Conservation (phyloP, 2,329 filamentous ascomycete species). For the Colletotrichum viniferum region DNA sequence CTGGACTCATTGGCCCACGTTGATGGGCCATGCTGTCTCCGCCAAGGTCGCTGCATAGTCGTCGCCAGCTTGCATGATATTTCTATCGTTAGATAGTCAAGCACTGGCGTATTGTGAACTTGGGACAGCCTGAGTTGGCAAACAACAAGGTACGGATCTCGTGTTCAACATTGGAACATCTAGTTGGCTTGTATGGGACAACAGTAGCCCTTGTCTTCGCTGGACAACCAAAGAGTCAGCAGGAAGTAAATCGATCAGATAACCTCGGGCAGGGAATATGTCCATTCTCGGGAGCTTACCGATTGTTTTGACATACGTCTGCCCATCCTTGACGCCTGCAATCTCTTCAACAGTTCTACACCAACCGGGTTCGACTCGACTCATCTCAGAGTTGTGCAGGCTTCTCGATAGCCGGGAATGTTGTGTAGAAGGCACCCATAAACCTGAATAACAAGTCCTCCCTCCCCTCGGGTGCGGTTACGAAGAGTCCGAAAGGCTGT, state of each 20-base stretch:
- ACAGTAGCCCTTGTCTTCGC: neutral
- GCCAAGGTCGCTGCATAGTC: neutral
- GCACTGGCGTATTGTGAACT: neutral
- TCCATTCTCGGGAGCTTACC: neutral
- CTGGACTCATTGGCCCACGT: neutral
- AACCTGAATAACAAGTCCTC: neutral
- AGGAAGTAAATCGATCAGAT: neutral
- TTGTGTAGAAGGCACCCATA: neutral
- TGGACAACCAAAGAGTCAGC: neutral
- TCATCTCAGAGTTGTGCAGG: neutral
- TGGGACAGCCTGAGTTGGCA: neutral
- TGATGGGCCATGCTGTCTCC: neutral
- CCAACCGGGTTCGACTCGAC: neutral
- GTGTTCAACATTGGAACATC: neutral
- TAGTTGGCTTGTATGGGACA: neutral
- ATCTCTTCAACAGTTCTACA: neutral
- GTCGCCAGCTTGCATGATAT: neutral
- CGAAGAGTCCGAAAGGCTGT: slow-evolving; percentile 30
- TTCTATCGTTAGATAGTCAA: neutral
- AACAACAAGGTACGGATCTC: neutral
- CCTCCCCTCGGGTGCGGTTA: slow-evolving; percentile 19
- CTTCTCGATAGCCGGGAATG: neutral
- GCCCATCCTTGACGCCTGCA: neutral
- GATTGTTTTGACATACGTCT: neutral
- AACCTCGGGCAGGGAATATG: neutral